phyloP scores from a whole-genome alignment of 768 basidiomycete genomes.

The Phaeotremella skinneri region DNA sequence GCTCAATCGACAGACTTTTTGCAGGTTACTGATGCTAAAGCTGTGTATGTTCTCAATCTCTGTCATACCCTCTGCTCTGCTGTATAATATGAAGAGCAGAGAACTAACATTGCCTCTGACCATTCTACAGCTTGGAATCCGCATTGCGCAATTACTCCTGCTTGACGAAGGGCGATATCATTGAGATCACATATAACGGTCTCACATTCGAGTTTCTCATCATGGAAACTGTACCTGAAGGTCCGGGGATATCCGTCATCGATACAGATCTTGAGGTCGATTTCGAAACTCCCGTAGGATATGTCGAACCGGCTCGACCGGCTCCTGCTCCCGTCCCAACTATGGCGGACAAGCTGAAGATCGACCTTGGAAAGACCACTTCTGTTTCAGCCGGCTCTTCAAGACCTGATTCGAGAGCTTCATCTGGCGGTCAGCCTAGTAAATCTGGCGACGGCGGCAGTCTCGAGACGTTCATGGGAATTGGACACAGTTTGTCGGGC shows the following conservation, averaged over 20 bases:
- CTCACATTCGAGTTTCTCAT: slow-evolving; percentile 93
- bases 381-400: slow-evolving; percentile 76
- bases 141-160: slow-evolving; percentile 88
- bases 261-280: slow-evolving; percentile 99
- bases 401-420: slow-evolving; percentile 62
- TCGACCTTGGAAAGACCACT: slow-evolving; percentile 61
- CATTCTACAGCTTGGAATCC: slow-evolving; percentile 72
- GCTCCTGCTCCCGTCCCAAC: slow-evolving; percentile 77
- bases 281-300: slow-evolving; percentile 78
- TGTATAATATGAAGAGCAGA: background rate
- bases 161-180: slow-evolving; percentile 91
- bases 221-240: slow-evolving; percentile 82
- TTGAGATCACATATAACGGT: slow-evolving; percentile 95
- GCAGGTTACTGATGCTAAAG: slow-evolving; percentile 95
- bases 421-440: slow-evolving; percentile 2
- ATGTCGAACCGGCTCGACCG: slow-evolving; percentile 87
- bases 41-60: slow-evolving; percentile 67
- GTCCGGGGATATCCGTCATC: slow-evolving; percentile 79
- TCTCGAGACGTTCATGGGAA: slow-evolving; percentile 88
- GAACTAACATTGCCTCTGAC: background rate
- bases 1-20: slow-evolving; percentile 92
- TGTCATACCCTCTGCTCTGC: background rate
- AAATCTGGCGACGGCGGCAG: slow-evolving; percentile 15
- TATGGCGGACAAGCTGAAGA: slow-evolving; percentile 96
- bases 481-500: slow-evolving; percentile 84